A percentile compares a stretch with the other conserved stretches of the same genome.
Evolutionary conservation across 148 eudicot genomes (phyloP).

Genomic region (Amaranthus cruentus): DNA sequence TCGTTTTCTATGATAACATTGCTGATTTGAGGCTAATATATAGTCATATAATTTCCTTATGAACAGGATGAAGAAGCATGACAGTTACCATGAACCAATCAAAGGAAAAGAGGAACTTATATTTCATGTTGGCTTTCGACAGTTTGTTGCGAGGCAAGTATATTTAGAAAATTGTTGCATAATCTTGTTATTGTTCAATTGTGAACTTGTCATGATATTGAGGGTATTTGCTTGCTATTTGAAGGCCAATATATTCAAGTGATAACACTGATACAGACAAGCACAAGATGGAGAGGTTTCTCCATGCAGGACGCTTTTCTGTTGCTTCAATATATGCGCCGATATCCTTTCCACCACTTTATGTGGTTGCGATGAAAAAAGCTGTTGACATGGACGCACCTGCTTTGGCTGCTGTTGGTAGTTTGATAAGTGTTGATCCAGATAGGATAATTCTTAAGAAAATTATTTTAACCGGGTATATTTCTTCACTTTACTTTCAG

Average conservation of each 20-base stretch:
- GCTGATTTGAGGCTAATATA: not conserved
- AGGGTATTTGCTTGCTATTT: conserved; percentile 13
- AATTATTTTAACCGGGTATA: conserved; percentile 85
- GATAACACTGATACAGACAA: conserved; percentile 75
- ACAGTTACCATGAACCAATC: conserved; percentile 71
- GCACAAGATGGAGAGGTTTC: conserved; percentile 98
- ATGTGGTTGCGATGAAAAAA: conserved; percentile 67
- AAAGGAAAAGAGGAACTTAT: conserved; percentile 86
- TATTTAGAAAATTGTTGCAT: not conserved
- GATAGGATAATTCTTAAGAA: conserved; percentile 82
- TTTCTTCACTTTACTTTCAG: conserved; percentile 1
- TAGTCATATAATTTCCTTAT: conserved; percentile 9
- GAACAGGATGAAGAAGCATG: conserved; percentile 81
- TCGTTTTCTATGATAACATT: not conserved
- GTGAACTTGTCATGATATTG: not conserved
- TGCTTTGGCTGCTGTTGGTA: conserved; percentile 80
- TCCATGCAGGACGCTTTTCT: conserved; percentile 80
- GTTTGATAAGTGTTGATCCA: conserved; percentile 65
- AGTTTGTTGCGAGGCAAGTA: conserved; percentile 65
- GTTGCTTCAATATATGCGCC: conserved; percentile 92
- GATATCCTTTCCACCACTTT: conserved; percentile 76
- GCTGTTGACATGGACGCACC: conserved; percentile 35
- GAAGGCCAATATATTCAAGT: conserved; percentile 86
- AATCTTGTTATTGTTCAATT: not conserved
- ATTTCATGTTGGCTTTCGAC: conserved; percentile 95